Conservation (phyloP, 2,329 filamentous ascomycete genomes). For the Claviceps paspali region DNA sequence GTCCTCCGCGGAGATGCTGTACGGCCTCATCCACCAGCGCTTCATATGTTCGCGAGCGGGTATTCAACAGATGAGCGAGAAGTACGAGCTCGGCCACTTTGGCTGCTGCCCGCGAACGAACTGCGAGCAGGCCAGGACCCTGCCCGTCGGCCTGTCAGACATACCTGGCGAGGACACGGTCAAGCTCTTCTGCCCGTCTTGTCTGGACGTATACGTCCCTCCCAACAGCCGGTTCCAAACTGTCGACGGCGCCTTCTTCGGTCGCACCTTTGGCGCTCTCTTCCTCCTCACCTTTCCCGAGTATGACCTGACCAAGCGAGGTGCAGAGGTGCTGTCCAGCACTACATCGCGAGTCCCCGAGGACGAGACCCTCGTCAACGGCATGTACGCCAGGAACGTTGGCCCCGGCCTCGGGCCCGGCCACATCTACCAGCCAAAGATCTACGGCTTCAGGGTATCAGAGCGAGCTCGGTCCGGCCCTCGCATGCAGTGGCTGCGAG, state of each 20-base stretch:
- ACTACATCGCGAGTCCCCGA: conserved; percentile 19
- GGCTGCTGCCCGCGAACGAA: conserved; percentile 88
- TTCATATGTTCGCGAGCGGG: conserved; percentile 94
- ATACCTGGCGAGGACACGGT: conserved; percentile 94
- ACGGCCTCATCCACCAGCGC: conserved; percentile 93
- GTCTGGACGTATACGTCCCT: conserved; percentile 91
- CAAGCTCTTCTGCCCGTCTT: conserved; percentile 94
- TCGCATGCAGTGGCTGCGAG: conserved; percentile 90
- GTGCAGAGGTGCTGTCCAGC: conserved; percentile 39
- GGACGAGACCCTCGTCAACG: conserved; percentile 55
- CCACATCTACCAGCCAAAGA: conserved; percentile 85
- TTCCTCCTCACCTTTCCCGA: conserved; percentile 99
- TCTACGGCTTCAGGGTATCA: conserved; percentile 92
- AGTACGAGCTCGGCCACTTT: conserved; percentile 95
- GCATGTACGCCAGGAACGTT: conserved; percentile 73
- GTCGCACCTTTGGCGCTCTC: conserved; percentile 87
- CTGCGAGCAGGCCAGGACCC: conserved; percentile 77
- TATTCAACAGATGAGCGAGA: conserved; percentile 98
- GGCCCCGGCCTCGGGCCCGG: conserved; percentile 69
- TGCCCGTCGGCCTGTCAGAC: conserved; percentile 87
- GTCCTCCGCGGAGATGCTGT: conserved; percentile 93
- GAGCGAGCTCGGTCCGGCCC: conserved; percentile 82
- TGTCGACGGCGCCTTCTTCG: conserved; percentile 95
- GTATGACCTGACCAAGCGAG: conserved; percentile 68
- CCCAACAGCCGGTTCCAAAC: conserved; percentile 96